These are phyloP conservation scores for Zygosaccharomyces sapae DNA, from an alignment of 1,139 yeast species.

Conservation along the genomic window DNA sequence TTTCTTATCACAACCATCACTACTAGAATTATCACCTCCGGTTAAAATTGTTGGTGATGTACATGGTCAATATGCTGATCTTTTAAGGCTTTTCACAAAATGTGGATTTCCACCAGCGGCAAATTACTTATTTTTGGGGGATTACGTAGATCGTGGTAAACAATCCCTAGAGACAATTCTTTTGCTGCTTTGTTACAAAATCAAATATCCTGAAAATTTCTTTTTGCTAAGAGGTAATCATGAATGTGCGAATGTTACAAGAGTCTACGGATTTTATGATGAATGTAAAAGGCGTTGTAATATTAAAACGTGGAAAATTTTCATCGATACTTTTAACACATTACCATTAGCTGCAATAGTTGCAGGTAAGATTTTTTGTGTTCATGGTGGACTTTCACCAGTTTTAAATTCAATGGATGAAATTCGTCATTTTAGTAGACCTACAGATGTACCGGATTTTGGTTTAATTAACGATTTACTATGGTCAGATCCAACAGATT, in stretches of 20 bases:
- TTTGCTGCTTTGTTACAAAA: slow-evolving; percentile 80
- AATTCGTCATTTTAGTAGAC: slow-evolving; percentile 83
- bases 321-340: slow-evolving; percentile 90
- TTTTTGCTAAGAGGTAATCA: slow-evolving; percentile 91
- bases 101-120: slow-evolving; percentile 97
- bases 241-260: slow-evolving; percentile 93
- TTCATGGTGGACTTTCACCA: slow-evolving; percentile 95
- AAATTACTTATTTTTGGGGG: slow-evolving; percentile 88
- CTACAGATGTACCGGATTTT: slow-evolving; percentile 96
- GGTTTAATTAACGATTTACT: slow-evolving; percentile 86
- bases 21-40: slow-evolving; percentile 86
- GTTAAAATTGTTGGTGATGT: slow-evolving; percentile 97
- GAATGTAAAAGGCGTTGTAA: slow-evolving; percentile 93
- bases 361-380: slow-evolving; percentile 94
- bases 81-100: slow-evolving; percentile 84
- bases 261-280: slow-evolving; percentile 94
- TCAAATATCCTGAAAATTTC: slow-evolving; percentile 94
- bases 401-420: slow-evolving; percentile 88
- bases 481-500: slow-evolving; percentile 97
- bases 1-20: slow-evolving; percentile 80
- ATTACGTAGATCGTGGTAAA: slow-evolving; percentile 95
- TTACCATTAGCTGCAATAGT: slow-evolving; percentile 94
- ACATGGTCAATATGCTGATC: slow-evolving; percentile 93
- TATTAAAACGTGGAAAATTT: slow-evolving; percentile 88
- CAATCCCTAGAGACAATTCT: slow-evolving; percentile 89